Evolutionary conservation across 371 early-diverging fungal species (phyloP), one percentile per base, ranked within the genome.

Genomic region (Haplosporangium sp.): DNA sequence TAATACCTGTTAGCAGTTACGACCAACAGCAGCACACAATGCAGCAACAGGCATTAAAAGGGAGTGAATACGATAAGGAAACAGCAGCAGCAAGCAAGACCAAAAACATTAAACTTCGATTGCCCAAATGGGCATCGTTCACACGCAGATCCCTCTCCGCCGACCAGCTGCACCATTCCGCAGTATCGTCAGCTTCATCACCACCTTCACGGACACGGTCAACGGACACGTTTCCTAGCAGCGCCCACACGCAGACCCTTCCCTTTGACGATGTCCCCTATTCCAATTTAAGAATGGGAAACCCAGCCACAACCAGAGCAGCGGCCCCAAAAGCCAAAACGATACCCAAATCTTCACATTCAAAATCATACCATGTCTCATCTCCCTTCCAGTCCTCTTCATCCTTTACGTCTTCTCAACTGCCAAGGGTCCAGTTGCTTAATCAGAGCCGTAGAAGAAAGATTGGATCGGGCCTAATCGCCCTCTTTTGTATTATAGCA

Each of bases 401-500:
- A 29, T 29, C 29, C 29, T 29, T 29, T 29, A 29, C 64, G 36
- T 46, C 59, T 21, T 52, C 54, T n/a, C 41, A 65, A 5, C 64
- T 62, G 47, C 63, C 73, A 8, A 46, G 69, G 10, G 46, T 57
- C 11, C 65, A 61, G 18, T 41, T 59, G 2, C 23, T 67, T 38
- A 64, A 54, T n/a, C 60, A 59, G 36, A 56, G 50, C 47, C 58
- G 55, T n/a, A 59, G 53, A n/a, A 54, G 60, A 50, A 70, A 64
- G 45, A 54, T 76, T 46, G 77, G 77, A 1, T 62, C 77, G 4
- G 71, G 77, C 16, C 38, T 76, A 48, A 76, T 76, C 46, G 63
- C 69, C 5, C 29, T 70, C 46, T 76, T 76, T 63, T 76, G 77
- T 52, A 64, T 76, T 18, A 55, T 67, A 37, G 77, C 77, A 23